Base-by-base conservation (phyloP, 2,329 filamentous ascomycete genomes). In the Alternaria gaisen region DNA sequence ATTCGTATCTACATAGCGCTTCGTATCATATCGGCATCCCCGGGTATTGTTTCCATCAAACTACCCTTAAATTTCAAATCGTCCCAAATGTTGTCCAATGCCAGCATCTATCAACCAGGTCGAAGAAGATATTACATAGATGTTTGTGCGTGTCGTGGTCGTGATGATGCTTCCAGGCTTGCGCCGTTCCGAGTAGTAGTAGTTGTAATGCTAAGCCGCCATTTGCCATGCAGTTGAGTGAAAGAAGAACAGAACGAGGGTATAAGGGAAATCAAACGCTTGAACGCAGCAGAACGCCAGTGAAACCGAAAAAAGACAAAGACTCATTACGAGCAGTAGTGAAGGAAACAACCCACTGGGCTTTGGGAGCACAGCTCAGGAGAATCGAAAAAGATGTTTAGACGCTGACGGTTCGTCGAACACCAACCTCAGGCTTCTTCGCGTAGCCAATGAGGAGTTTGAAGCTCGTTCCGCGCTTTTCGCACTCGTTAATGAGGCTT, bases 401-500 rank as follows among this genome's bases (percentile, higher is more conserved):
- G 10, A 85, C 81, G 65, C 82, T 84, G 54, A 83, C 82, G 4
- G 83, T 84, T 38, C 83, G 75, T 61, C 83, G 70, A 18, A 80
- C 76, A 12, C 79, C 76, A 55, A 82, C 78, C 18, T 77, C 73
- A 5, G 93, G 93, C 62, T 94, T 92, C 72, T 94, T 91, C 16
- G 93, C 94, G 76, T 97, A 93, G 69, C 93, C 96, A 60, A 98
- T 94, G 77, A 96, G 88, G 71, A 98, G 84, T 77, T 94, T 93
- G 78, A 98, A 90, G 64, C 91, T 96, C 1, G 94, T 96, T 14
- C 91, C 90, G 76, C 91, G 89, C 76, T 91, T 89, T 79, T 96
- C 91, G 72, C 94, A 97, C 80, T 99, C 95, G 16, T 87, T 83
- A 47, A 98, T 82, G 28, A 98, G 80, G 10, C 85, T 85, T 56